Conservation (phyloP, 495 filamentous ascomycete species). For the Massariosphaeria phaeospora region DNA sequence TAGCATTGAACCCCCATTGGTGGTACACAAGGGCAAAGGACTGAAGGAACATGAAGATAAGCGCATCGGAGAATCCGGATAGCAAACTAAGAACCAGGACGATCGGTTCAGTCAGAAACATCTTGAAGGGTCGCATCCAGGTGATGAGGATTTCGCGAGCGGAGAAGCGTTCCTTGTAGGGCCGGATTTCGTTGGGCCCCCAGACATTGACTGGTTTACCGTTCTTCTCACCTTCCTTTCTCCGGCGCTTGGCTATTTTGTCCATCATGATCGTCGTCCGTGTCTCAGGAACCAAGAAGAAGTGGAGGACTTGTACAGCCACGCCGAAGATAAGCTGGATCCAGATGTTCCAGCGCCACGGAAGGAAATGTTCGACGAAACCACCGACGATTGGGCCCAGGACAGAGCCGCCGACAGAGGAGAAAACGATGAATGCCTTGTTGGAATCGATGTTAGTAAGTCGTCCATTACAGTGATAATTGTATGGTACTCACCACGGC, state of each 20-base stretch:
- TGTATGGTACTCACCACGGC: constrained; percentile 34
- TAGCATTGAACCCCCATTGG: constrained; percentile 53
- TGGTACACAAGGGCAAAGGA: constrained; percentile 55
- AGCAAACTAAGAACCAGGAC: constrained; percentile 67
- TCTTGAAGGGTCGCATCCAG: constrained; percentile 69
- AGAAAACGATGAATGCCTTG: constrained; percentile 64
- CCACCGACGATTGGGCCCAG: constrained; percentile 77
- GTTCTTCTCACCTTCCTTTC: constrained; percentile 45
- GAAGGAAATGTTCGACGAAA: constrained; percentile 59
- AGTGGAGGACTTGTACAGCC: constrained; percentile 51
- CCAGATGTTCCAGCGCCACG: constrained; percentile 62
- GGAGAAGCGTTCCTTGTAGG: constrained; percentile 56
- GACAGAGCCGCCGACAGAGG: constrained; percentile 68
- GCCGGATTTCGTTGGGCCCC: constrained; percentile 58
- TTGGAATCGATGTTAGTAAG: constrained; percentile 41
- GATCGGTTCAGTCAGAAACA: constrained; percentile 74
- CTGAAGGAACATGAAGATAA: constrained; percentile 70
- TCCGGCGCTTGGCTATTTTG: constrained; percentile 51
- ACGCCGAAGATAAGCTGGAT: constrained; percentile 54
- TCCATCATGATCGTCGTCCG: constrained; percentile 58
- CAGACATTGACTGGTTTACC: constrained; percentile 47
- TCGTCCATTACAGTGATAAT: not conserved
- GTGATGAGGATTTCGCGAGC: constrained; percentile 52
- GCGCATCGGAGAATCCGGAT: constrained; percentile 71
- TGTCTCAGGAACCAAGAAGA: constrained; percentile 55